A percentile compares a stretch with the other conserved stretches of the same genome.
Conservation (phyloP, 495 filamentous ascomycete genomes). For the Aspergillus heteromorphus region DNA sequence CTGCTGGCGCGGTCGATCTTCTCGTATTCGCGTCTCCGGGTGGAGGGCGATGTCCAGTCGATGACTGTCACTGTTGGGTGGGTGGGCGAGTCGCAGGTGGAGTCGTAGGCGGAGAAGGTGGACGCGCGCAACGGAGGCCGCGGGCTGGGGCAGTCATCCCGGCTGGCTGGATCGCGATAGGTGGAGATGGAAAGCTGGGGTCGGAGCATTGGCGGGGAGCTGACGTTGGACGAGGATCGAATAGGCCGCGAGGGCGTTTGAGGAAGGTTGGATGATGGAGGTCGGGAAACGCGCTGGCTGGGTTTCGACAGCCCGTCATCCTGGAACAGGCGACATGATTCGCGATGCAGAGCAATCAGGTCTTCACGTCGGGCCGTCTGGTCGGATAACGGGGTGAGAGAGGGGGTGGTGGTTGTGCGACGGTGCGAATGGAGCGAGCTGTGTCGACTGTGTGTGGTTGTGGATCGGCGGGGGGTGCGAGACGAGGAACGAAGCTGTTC, state of each 20-base stretch:
- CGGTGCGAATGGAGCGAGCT: constrained; percentile 31
- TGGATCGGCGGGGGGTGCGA: constrained; percentile 21
- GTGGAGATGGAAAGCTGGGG: constrained; percentile 3
- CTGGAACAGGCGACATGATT: constrained; percentile 43
- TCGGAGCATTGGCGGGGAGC: constrained; percentile 10
- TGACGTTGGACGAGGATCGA: constrained; percentile 9
- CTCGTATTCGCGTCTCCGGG: constrained; percentile 43
- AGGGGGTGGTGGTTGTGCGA: constrained; percentile 19
- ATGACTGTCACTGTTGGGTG: constrained; percentile 40
- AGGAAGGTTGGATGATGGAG: constrained; percentile 2
- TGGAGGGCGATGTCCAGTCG: constrained; percentile 46
- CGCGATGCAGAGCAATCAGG: constrained; percentile 39
- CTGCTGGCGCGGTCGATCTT: constrained; percentile 46
- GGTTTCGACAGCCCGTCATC: constrained; percentile 9
- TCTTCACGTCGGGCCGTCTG: constrained; percentile 29
- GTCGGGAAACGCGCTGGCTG: background rate
- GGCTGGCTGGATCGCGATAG: background rate
- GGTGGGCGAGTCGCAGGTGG: constrained; percentile 17
- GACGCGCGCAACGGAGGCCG: constrained; percentile 7
- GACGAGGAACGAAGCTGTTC: constrained; percentile 24
- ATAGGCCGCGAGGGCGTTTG: background rate
- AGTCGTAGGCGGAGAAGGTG: constrained; percentile 15
- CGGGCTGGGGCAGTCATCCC: background rate
- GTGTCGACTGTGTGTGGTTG: constrained; percentile 25
- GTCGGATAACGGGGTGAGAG: constrained; percentile 24